phyloP scores from a whole-genome alignment of 495 filamentous ascomycete genomes.

The Tuber umbilicatum region DNA sequence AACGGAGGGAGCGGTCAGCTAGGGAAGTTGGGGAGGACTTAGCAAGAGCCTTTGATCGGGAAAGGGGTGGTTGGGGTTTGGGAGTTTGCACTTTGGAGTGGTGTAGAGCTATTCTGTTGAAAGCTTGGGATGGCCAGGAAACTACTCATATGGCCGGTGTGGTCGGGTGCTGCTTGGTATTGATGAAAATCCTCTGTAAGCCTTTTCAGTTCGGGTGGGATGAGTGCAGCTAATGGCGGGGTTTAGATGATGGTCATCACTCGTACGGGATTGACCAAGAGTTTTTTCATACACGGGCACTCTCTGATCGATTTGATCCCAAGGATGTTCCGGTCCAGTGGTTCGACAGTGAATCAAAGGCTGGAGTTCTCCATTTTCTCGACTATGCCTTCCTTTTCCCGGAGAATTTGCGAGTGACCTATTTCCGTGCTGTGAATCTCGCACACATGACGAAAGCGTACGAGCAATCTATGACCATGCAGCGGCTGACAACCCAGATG shows the following conservation, averaged over 20 bases:
- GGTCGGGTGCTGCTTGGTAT: conserved; percentile 48
- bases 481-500: conserved; percentile 56
- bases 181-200: conserved; percentile 69
- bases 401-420: conserved; percentile 63
- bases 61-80: conserved; percentile 32
- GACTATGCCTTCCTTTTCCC: conserved; percentile 77
- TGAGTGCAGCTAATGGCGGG: conserved; percentile 18
- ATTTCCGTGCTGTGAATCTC: conserved; percentile 85
- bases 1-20: conserved; percentile 10
- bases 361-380: conserved; percentile 61
- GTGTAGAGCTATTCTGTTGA: conserved; percentile 34
- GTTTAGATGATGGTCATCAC: conserved; percentile 54
- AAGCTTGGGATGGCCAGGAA: conserved; percentile 37
- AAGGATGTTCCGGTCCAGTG: conserved; percentile 70
- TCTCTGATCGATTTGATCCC: conserved; percentile 69
- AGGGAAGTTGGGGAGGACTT: conserved; percentile 27
- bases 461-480: conserved; percentile 60
- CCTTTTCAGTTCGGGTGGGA: conserved; percentile 15
- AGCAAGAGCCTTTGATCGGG: conserved; percentile 17
- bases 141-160: conserved; percentile 37
- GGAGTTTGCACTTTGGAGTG: conserved; percentile 39
- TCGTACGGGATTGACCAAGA: conserved; percentile 58
- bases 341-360: conserved; percentile 51
- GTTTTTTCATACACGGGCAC: conserved; percentile 66
- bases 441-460: conserved; percentile 70